Conservation (phyloP, 495 filamentous ascomycete species). For the Polyplosphaeria fusca region DNA sequence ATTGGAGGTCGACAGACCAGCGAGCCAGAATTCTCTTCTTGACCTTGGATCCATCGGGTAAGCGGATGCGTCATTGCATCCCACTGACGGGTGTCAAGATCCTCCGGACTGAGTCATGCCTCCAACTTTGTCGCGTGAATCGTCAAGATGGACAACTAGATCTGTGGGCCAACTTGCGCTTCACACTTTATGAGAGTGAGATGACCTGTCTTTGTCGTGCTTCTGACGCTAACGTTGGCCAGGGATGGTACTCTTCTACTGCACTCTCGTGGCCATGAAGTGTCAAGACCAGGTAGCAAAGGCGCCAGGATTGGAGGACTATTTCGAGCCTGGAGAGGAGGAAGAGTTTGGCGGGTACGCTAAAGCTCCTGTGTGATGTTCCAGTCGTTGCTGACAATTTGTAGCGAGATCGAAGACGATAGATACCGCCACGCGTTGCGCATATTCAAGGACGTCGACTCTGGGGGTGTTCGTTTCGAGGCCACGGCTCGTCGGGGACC, state of each 20-base stretch:
- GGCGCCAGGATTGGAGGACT: conserved; percentile 55
- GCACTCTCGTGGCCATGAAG: conserved; percentile 71
- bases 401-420: conserved; percentile 69
- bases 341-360: conserved; percentile 66
- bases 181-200: conserved; percentile 58
- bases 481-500: conserved; percentile 39
- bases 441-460: conserved; percentile 64
- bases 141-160: conserved; percentile 43
- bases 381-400: conserved; percentile 23
- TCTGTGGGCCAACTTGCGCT: conserved; percentile 58
- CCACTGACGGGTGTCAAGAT: conserved; percentile 54
- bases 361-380: not conserved
- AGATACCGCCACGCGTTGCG: conserved; percentile 67
- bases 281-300: conserved; percentile 57
- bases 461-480: conserved; percentile 58
- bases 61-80: conserved; percentile 47
- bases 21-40: conserved; percentile 59
- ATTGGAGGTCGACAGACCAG: conserved; percentile 51
- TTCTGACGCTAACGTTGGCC: conserved; percentile 16
- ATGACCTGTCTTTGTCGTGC: conserved; percentile 3
- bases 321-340: conserved; percentile 60
- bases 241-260: conserved; percentile 78
- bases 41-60: conserved; percentile 40
- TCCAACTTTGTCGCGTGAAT: conserved; percentile 55
- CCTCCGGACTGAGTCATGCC: conserved; percentile 49